Evolutionary conservation across 2,329 filamentous ascomycete genomes (phyloP).

Genomic region (Penicillium sumatraense): DNA sequence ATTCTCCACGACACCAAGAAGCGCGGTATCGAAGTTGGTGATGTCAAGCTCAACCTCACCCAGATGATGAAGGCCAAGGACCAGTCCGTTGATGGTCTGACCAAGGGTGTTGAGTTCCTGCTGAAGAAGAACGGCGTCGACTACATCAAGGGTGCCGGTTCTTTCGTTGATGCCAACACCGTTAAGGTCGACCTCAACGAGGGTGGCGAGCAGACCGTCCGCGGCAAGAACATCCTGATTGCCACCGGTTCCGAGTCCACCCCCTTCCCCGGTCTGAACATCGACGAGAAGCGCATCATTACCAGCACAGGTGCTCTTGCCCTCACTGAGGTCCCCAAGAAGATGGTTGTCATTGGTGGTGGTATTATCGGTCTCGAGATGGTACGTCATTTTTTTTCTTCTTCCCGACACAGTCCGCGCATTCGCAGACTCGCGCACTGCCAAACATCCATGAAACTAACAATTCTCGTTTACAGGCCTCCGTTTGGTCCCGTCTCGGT

Average conservation of each 20-base stretch:
- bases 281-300: conserved; percentile 97
- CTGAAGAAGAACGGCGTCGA: conserved; percentile 99
- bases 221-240: conserved; percentile 97
- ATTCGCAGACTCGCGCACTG: not conserved
- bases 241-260: conserved; percentile 95
- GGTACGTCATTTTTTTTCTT: conserved; percentile 54
- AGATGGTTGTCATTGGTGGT: conserved; percentile 95
- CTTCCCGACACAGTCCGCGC: no score
- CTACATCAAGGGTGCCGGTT: conserved; percentile 91
- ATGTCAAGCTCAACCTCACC: conserved; percentile 92
- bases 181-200: conserved; percentile 89
- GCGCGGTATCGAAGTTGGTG: conserved; percentile 94
- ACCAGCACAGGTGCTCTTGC: conserved; percentile 94
- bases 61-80: conserved; percentile 99
- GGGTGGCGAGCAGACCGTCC: conserved; percentile 84
- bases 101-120: conserved; percentile 96
- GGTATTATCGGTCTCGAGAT: conserved; percentile 99
- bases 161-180: conserved; percentile 87
- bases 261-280: conserved; percentile 91
- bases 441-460: conserved; percentile 9
- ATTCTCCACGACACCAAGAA: conserved; percentile 96
- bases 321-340: conserved; percentile 88
- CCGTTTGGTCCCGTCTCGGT: conserved; percentile 94
- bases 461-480: conserved; percentile 56
- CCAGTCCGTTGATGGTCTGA: conserved; percentile 81